Evolutionary conservation across 139 green algal species (phyloP), one percentile per base, ranked within the genome.

Genomic region (Coccomyxa sp.): DNA sequence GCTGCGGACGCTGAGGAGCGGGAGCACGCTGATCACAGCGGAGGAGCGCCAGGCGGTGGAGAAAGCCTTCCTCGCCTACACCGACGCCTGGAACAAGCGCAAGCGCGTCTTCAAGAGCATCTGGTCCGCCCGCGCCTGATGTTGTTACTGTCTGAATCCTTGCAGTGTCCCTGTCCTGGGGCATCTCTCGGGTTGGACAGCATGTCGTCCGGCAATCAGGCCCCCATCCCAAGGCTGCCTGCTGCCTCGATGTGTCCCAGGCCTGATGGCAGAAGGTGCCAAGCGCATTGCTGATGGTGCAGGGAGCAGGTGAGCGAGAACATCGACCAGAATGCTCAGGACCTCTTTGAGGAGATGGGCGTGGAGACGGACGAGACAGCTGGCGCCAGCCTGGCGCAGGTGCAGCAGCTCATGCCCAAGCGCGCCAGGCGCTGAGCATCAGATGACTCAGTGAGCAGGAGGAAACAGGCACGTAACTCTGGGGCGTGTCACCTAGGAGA

Each of bases 311-410:
- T 96, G 14, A 88, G 80, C 10, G 93, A 97, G 64, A 89, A 90
- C 36, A 81, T 97, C 18, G 89, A 95, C 10, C 84, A 85, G 34
- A 95, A 96, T 68, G 68, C 91, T 77, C 54, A 76, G 33, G 89
- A 92, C 27, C 22, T 95, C 24, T 95, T 92, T 77, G 92, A 95
- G 77, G 92, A 97, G 54, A 94, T 95, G 24, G 93, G 92, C 3
- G 77, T 97, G 0, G 91, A 96, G 44, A 92, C 79, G 12, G 91
- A 97, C 71, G 90, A 96, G 76, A 78, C 81, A 9, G 82, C 81
- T 33, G 91, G 87, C 6, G 82, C 77, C 0, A 76, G 78, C 24
- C 81, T 88, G 35, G 24, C 44, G 0, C 41, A 78, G 37, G 68
- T 86, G 27, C 75, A 84, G 74, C 68, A 74, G 55, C 81, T 91